Evolutionary conservation across 1,139 yeast genomes (phyloP), one percentile per base, ranked within the genome.

Genomic region (Nadsonia commutata): DNA sequence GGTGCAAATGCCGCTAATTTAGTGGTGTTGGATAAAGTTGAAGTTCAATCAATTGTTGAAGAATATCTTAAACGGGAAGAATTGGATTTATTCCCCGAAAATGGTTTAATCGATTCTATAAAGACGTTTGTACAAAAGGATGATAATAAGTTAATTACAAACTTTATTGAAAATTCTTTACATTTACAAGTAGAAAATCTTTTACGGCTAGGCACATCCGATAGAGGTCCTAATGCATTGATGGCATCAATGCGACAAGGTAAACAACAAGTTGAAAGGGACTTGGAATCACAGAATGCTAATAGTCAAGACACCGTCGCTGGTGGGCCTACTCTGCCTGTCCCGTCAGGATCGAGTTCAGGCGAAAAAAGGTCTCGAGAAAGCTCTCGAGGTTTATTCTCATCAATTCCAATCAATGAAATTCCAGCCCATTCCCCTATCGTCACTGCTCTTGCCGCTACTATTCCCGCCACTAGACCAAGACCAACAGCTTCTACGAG

Each of bases 91-190:
- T 61, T 90, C n/a, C 84, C 88, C 0, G 94, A 83, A 51, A 64
- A 68, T 19, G 94, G 93, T 0, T 70, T 88, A 54, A 78, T 77
- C 43, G 76, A 77, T 40, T 90, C 94, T 0, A 76, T 88, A 1
- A 71, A 74, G 45, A 72, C 70, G 46, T 81, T 75, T 57, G 78
- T 90, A 6, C 86, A 81, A 38, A 82, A 83, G 51, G 96, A 86
- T 48, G 95, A 88, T 54, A 82, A 80, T 54, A 66, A 67, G 40
- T 75, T 88, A 0, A 64, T 90, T 44, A 76, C 74, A 45, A 72
- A 71, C 39, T 85, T 80, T 57, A 78, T 90, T 7, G 80, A 79
- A 41, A 65, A 65, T 18, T 85, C 88, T 47, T 66, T 86, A 46
- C 70, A 67, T 20, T 68, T 68, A 39, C 93, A 84, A 52, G 69